phyloP scores from a whole-genome alignment of 768 basidiomycete genomes.

The Rhizopogon roseolus region DNA sequence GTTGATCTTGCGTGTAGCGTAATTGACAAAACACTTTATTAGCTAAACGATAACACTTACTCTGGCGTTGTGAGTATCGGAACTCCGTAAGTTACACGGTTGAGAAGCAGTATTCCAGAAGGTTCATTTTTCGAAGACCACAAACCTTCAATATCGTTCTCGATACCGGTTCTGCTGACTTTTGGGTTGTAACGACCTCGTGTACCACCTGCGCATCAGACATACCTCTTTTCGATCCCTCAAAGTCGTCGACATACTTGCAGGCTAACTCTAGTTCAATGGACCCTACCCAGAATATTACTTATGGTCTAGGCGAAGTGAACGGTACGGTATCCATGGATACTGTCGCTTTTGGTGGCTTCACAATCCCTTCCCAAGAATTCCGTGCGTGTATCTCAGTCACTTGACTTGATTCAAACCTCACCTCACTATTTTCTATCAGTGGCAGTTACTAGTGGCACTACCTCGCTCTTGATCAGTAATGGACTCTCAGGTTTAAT shows the following conservation, averaged over 20 bases:
- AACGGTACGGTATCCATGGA: conserved; percentile 52
- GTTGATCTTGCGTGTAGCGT: neutral
- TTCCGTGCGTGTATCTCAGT: conserved; percentile 38
- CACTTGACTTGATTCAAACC: neutral
- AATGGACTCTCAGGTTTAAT: conserved; percentile 63
- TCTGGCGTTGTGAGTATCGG: conserved; percentile 51
- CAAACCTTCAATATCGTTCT: conserved; percentile 77
- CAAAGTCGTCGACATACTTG: conserved; percentile 35
- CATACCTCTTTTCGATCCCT: conserved; percentile 42
- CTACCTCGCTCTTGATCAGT: conserved; percentile 43
- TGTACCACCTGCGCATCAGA: conserved; percentile 38
- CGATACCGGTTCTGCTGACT: conserved; percentile 90
- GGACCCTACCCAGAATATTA: conserved; percentile 31
- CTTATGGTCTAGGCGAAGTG: conserved; percentile 71
- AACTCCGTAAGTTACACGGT: conserved; percentile 48
- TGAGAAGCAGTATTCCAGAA: neutral
- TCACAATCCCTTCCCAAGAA: conserved; percentile 48
- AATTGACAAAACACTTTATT: neutral
- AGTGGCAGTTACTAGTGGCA: conserved; percentile 52
- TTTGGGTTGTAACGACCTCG: conserved; percentile 70
- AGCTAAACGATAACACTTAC: conserved; percentile 57
- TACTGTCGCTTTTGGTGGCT: conserved; percentile 61
- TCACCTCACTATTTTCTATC: conserved; percentile 1
- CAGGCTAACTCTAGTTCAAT: conserved; percentile 9
- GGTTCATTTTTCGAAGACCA: conserved; percentile 31